Evolutionary conservation across 192 early-diverging fungal species (phyloP).

Genomic region (Umbelopsis isabellina): DNA sequence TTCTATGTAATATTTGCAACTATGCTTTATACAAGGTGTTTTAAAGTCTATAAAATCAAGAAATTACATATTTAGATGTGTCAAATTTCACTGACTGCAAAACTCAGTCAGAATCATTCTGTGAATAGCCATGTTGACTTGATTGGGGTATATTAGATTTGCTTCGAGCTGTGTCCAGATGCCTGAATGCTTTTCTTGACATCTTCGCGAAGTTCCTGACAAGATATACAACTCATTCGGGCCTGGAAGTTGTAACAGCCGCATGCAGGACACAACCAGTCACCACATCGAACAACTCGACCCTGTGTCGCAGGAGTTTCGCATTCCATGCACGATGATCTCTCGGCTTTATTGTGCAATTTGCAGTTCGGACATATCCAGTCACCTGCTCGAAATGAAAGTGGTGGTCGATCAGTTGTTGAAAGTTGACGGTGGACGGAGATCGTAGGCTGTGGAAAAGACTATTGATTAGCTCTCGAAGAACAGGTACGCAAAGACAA

Average conservation of each 20-base stretch:
- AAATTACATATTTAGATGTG: no score
- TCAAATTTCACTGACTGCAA: no score
- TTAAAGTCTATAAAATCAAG: no score
- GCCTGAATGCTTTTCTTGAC: conserved; percentile 2
- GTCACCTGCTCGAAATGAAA: conserved; percentile 3
- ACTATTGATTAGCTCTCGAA: background rate
- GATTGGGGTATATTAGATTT: background rate
- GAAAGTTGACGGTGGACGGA: background rate
- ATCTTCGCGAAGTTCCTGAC: conserved; percentile 12
- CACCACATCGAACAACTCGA: background rate
- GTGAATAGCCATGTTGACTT: no score
- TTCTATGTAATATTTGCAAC: no score
- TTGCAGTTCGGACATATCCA: conserved; percentile 18
- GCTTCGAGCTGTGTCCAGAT: background rate
- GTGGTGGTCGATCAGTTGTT: background rate
- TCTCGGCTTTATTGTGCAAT: background rate
- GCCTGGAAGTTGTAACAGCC: conserved; percentile 11
- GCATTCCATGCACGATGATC: conserved; percentile 8
- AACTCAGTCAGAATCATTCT: no score
- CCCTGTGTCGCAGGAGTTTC: background rate
- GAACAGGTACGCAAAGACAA: background rate
- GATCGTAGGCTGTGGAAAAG: background rate
- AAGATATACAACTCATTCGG: conserved; percentile 7
- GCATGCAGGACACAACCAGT: conserved; percentile 8
- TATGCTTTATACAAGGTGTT: no score